Base-by-base conservation (phyloP, 2,329 filamentous ascomycete species). In the Cladosporium sp. region DNA sequence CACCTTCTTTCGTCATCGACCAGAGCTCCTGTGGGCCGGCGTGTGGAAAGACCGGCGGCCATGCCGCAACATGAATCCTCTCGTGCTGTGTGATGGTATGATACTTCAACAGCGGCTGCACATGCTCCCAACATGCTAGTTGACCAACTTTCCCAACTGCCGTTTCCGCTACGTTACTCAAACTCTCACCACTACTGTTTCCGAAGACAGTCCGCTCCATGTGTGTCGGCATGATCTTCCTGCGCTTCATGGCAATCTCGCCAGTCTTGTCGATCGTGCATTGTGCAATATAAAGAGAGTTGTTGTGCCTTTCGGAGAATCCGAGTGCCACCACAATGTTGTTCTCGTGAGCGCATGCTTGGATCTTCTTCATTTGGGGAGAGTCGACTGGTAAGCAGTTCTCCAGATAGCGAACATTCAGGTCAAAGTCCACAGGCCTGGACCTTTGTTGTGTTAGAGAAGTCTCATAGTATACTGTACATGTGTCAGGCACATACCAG, bases 141-240 rank as follows among this genome's bases (percentile, higher is more conserved):
- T 37, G 30, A 2, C 38, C 51, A 5, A 40, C 51, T 3, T 55
- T 55, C 1, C 47, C 47, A 12, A 77, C 67, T 0, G 74, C 76
- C 1, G 69, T 50, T 7, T 69, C 62, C 0, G 69, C 72, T 5
- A 34, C 30, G 11, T 34, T 34, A 67, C 67, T 60, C 7, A 78
- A 60, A 58, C 69, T 69, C 2, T 65, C 55, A 0, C 70, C 62
- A 2, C 67, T 68, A 0, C 69, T 75, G 45, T 77, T 74, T 3
- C 76, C 75, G 49, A 75, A 78, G 15, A 77, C 67, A 0, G 75
- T 77, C 3, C 75, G 69, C 60, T 77, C 75, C 72, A 76, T 74
- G 52, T 77, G 75, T 3, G 75, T 76, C 0, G 75, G 71, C 66
- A 76, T 78, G 62, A 77, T 66, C 59, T 78, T 77, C 4, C 75